Percentiles rank a stretch among this genome's conserved stretches.
Evolutionary conservation across 2,329 filamentous ascomycete species (phyloP).

Genomic region (Trichoderma polysporum): DNA sequence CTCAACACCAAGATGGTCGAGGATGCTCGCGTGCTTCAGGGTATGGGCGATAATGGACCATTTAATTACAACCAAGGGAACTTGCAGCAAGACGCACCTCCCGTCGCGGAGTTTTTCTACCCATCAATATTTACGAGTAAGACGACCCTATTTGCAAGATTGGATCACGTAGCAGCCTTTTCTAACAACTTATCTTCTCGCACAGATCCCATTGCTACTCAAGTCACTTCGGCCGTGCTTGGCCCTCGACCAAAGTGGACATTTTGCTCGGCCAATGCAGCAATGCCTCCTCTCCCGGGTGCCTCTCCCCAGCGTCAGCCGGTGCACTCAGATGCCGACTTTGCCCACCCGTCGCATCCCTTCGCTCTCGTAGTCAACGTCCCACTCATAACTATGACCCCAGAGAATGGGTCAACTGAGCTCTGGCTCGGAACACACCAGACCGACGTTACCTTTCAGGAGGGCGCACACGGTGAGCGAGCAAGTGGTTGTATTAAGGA

Average conservation of each 20-base stretch:
- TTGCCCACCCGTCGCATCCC: constrained; percentile 52
- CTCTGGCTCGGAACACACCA: constrained; percentile 59
- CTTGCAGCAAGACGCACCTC: constrained; percentile 60
- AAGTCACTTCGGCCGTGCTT: constrained; percentile 55
- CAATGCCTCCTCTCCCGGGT: constrained; percentile 50
- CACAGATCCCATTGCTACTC: constrained; percentile 53
- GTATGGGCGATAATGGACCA: constrained; percentile 51
- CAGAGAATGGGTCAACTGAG: constrained; percentile 56
- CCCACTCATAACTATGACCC: constrained; percentile 49
- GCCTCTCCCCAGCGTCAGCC: constrained; percentile 48
- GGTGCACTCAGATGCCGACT: constrained; percentile 60
- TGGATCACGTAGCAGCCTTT: neutral
- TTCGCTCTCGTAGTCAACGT: constrained; percentile 58
- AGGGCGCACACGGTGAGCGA: constrained; percentile 50
- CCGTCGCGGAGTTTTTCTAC: constrained; percentile 49
- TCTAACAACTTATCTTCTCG: neutral
- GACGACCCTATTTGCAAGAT: constrained; percentile 17
- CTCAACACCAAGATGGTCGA: constrained; percentile 60
- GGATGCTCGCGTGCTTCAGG: constrained; percentile 54
- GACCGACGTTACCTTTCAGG: constrained; percentile 41
- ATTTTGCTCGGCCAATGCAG: constrained; percentile 58
- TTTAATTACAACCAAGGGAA: constrained; percentile 65
- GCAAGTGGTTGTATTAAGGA: constrained; percentile 52
- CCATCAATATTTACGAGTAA: constrained; percentile 55
- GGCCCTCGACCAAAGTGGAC: constrained; percentile 56